phyloP scores from a whole-genome alignment of 179 eudicot species.

The Carnegiea gigantea region DNA sequence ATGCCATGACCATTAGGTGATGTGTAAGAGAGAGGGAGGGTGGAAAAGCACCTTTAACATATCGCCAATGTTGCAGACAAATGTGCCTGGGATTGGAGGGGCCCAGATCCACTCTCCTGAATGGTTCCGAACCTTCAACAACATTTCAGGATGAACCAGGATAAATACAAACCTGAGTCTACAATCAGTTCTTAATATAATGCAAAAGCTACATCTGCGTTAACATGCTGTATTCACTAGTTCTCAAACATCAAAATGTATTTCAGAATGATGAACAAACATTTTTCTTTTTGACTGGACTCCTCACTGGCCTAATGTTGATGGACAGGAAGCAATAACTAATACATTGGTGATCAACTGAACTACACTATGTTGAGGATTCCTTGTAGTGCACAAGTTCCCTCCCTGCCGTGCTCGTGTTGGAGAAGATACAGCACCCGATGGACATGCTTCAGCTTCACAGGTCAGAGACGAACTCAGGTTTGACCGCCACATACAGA shows the following conservation, averaged over 20 bases:
- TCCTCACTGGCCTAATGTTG: background rate
- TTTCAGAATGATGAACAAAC: background rate
- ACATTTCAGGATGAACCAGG: slow-evolving; percentile 4
- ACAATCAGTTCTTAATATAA: background rate
- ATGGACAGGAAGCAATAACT: background rate
- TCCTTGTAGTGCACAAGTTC: too few relatives aligned
- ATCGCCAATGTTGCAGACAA: slow-evolving; percentile 93
- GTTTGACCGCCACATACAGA: background rate
- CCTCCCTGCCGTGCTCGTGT: background rate
- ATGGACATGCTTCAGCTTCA: background rate
- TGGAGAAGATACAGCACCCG: background rate
- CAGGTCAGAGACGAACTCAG: background rate
- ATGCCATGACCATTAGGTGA: background rate
- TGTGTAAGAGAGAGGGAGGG: background rate
- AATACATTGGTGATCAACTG: too few relatives aligned
- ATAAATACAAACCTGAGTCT: background rate
- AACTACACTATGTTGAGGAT: too few relatives aligned
- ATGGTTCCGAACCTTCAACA: slow-evolving; percentile 73
- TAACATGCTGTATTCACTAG: background rate
- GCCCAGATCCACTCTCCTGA: slow-evolving; percentile 99
- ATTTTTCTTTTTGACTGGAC: background rate
- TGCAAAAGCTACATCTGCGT: background rate
- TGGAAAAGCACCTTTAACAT: slow-evolving; percentile 77
- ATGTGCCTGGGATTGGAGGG: slow-evolving; percentile 84
- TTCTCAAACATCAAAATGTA: background rate